A percentile compares a stretch with the other conserved stretches of the same genome.
These are phyloP conservation scores for Candida argentea DNA, from an alignment of 805 yeast genomes.

Conservation along the genomic window DNA sequence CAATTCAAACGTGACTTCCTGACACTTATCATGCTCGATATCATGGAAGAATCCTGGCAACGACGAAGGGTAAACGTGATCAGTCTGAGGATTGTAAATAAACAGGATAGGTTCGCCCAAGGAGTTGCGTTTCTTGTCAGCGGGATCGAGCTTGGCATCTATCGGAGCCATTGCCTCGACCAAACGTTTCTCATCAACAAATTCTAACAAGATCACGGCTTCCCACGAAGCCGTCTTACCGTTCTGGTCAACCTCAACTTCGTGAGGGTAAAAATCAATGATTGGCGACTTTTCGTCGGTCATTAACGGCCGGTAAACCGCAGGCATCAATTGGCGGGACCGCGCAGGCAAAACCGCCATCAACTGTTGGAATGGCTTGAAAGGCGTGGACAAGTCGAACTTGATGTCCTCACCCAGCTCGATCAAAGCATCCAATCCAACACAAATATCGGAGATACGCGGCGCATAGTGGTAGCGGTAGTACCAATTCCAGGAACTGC, in stretches of 20 bases:
- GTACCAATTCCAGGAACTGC: constrained; percentile 95
- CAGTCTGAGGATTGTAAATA: constrained; percentile 66
- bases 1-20: constrained; percentile 45
- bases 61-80: constrained; percentile 61
- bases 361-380: constrained; percentile 87
- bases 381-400: constrained; percentile 68
- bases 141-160: constrained; percentile 52
- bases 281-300: constrained; percentile 80
- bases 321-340: constrained; percentile 71
- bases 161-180: constrained; percentile 62
- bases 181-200: constrained; percentile 77
- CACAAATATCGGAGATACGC: constrained; percentile 74
- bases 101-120: constrained; percentile 65
- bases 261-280: constrained; percentile 80
- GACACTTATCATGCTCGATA: constrained; percentile 70
- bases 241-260: constrained; percentile 80
- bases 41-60: constrained; percentile 69
- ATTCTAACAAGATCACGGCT: constrained; percentile 86
- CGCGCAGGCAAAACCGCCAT: constrained; percentile 97
- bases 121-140: constrained; percentile 64
- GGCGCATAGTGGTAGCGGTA: constrained; percentile 89
- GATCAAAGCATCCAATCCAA: constrained; percentile 54
- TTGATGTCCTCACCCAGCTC: constrained; percentile 26
- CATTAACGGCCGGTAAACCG: constrained; percentile 72
- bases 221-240: constrained; percentile 98